phyloP scores from a whole-genome alignment of 1,139 yeast genomes.

The Diutina ranongensis region DNA sequence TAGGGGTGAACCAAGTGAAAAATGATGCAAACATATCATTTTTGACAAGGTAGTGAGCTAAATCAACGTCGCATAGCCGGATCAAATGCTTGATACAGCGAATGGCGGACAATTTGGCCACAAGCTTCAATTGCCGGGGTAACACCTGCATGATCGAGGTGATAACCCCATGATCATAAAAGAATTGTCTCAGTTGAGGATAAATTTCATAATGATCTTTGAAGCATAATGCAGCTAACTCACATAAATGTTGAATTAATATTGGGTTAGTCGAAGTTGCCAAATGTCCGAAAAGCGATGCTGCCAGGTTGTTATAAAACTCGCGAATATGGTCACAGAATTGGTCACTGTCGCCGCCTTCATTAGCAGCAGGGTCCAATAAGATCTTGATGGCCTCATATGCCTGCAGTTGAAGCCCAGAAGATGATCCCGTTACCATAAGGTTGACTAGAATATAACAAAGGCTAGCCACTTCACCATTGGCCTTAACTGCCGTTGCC shows the following conservation, averaged over 20 bases:
- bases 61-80: conserved; percentile 47
- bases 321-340: conserved; percentile 35
- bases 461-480: conserved; percentile 19
- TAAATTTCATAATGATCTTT: conserved; percentile 43
- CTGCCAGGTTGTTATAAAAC: conserved; percentile 56
- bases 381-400: conserved; percentile 71
- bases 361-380: conserved; percentile 45
- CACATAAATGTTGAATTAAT: conserved; percentile 57
- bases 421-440: conserved; percentile 49
- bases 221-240: conserved; percentile 54
- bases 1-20: conserved; percentile 38
- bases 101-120: conserved; percentile 38
- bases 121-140: conserved; percentile 21
- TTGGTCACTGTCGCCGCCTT: conserved; percentile 2
- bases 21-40: conserved; percentile 41
- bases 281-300: conserved; percentile 41
- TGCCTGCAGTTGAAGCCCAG: conserved; percentile 73
- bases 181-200: conserved; percentile 43
- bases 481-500: not conserved
- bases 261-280: conserved; percentile 28
- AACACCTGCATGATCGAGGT: conserved; percentile 30
- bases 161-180: conserved; percentile 44
- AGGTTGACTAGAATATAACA: conserved; percentile 50
- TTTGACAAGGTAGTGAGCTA: conserved; percentile 45
- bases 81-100: conserved; percentile 53